These are phyloP conservation scores for Arthonia radiata DNA, from an alignment of 495 filamentous ascomycete genomes.

Conservation along the genomic window DNA sequence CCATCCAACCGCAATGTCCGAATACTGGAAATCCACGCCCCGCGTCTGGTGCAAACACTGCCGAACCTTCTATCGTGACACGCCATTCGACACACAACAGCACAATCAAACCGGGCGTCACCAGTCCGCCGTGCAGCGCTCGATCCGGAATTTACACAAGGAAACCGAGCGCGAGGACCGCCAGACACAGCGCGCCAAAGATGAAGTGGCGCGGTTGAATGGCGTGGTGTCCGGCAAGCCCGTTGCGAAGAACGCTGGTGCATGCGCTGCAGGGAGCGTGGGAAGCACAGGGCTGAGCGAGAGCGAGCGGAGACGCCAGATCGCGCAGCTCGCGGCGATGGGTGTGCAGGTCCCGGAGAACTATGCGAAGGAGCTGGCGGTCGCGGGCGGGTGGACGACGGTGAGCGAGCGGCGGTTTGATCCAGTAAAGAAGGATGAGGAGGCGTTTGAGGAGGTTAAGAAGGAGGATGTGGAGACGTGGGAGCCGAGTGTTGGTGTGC, in stretches of 20 bases:
- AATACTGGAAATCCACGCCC: slow-evolving; percentile 98
- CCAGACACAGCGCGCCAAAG: slow-evolving; percentile 57
- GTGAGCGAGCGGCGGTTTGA: slow-evolving; percentile 12
- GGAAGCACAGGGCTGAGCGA: slow-evolving; percentile 15
- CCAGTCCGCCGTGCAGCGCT: slow-evolving; percentile 71
- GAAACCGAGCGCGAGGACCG: slow-evolving; percentile 51
- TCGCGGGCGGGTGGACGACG: slow-evolving; percentile 78
- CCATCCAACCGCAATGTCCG: slow-evolving; percentile 37
- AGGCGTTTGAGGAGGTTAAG: slow-evolving; percentile 22
- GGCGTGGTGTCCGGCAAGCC: slow-evolving; percentile 33
- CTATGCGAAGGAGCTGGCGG: slow-evolving; percentile 50
- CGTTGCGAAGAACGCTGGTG: slow-evolving; percentile 5
- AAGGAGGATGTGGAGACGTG: slow-evolving; percentile 16
- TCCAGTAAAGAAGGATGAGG: slow-evolving; percentile 14
- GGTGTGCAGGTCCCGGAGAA: slow-evolving; percentile 70
- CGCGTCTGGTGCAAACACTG: slow-evolving; percentile 98
- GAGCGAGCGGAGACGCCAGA: slow-evolving; percentile 56
- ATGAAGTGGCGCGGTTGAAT: slow-evolving; percentile 69
- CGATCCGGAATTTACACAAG: slow-evolving; percentile 65
- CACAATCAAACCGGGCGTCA: slow-evolving; percentile 80
- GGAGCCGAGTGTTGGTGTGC: slow-evolving; percentile 22
- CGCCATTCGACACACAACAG: slow-evolving; percentile 63
- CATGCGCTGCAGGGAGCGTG: slow-evolving; percentile 4
- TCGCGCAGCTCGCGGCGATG: slow-evolving; percentile 68
- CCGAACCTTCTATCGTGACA: slow-evolving; percentile 74